Evolutionary conservation across 257 asterid species (phyloP), one percentile per base, ranked within the genome.

Genomic region (Solanum chaucha): DNA sequence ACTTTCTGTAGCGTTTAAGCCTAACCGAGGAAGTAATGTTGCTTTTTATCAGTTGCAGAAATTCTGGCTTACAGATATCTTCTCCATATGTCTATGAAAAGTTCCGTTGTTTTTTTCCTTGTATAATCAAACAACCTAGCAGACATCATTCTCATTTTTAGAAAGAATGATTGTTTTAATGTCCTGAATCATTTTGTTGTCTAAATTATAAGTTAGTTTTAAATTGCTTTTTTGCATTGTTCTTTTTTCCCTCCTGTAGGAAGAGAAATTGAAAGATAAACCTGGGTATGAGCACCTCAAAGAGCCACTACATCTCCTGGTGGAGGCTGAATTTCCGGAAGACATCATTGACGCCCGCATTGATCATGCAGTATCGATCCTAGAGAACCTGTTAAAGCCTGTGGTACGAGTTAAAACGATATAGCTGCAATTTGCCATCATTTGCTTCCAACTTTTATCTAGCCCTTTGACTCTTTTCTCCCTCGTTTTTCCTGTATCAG

Each of bases 321-420:
- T 95, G 89, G 97, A 94, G 83, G 98, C 95, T 34, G 98, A 95
- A 90, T 94, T 94, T 89, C 95, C 98, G 1, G 98, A 95, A 91
- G 94, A 95, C 89, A 71, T 89, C 58, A 90, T 95, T 82, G 94
- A 95, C 10, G 88, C 92, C 8, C 96, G 98, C 35, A 89, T 95
- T 89, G 97, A 95, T 35, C 95, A 91, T 86, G 96, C 96, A 35
- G 88, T 95, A 26, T 87, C 90, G 59, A 84, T 95, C 90, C 92
- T 95, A 44, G 98, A 94, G 87, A 90, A 92, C 77, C 95, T 95
- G 85, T 88, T 95, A 88, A 94, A 93, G 88, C 98, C 98, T 3
- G 96, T 94, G 96, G 98, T 95, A 93, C 8, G 88, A 58, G 55
- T 44, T 84, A 48, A n/a, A 34, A 55, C 80, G 14, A 28, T 68